Percentiles rank a stretch among this genome's conserved stretches.
Conservation (phyloP, 2,329 filamentous ascomycete species). For the Penicillium sp. region DNA sequence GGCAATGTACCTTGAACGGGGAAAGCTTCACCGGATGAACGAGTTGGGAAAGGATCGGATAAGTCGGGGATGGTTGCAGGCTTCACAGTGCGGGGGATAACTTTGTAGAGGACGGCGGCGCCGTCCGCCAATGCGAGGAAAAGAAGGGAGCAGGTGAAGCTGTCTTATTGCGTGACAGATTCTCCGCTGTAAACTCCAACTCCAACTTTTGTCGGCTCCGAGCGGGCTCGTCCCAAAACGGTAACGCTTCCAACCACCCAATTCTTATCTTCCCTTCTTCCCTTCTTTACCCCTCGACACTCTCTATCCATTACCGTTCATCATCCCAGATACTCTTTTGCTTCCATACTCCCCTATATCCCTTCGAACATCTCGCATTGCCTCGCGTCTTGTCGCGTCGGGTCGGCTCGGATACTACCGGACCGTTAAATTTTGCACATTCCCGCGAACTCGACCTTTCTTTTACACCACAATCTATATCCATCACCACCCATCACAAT, state of each 20-base stretch:
- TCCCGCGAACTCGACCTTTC: constrained; percentile 15
- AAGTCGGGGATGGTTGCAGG: constrained; percentile 2
- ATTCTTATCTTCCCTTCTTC: constrained; percentile 14
- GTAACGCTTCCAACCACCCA: constrained; percentile 9
- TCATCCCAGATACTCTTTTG: not conserved
- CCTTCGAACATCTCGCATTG: not conserved
- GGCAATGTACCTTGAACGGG: not conserved
- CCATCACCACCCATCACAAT: constrained; percentile 28
- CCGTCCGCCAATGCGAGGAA: constrained; percentile 13
- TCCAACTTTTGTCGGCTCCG: constrained; percentile 12
- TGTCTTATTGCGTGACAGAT: not conserved
- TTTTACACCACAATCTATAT: constrained; percentile 5
- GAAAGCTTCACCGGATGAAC: constrained; percentile 25
- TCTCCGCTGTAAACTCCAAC: not conserved
- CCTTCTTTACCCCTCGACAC: constrained; percentile 6
- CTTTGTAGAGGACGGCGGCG: constrained; percentile 5
- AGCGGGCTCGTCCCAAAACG: constrained; percentile 14
- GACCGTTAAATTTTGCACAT: constrained; percentile 26
- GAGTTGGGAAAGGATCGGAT: constrained; percentile 23
- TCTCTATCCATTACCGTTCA: not conserved
- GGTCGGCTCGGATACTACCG: constrained; percentile 30
- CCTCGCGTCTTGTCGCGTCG: constrained; percentile 7
- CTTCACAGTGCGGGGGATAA: constrained; percentile 4
- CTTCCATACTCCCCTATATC: not conserved
- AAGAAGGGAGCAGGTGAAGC: not conserved